phyloP scores from a whole-genome alignment of 2,329 filamentous ascomycete species.

The Claviceps digitariae region DNA sequence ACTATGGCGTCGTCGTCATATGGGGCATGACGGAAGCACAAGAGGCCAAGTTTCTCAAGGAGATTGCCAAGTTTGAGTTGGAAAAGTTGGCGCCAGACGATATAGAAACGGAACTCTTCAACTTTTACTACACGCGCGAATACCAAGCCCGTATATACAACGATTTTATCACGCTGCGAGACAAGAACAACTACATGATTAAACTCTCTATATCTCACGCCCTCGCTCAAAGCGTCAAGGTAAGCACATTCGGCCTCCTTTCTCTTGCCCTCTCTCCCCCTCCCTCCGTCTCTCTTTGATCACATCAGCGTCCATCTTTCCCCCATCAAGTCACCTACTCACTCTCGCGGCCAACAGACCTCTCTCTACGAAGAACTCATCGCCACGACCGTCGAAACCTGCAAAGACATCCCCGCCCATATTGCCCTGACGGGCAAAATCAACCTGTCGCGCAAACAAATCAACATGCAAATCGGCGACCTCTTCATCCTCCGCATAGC shows the following conservation, averaged over 20 bases:
- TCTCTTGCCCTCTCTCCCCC: no score
- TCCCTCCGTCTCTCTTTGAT: neutral
- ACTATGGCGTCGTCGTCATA: constrained; percentile 94
- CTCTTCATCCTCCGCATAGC: constrained; percentile 96
- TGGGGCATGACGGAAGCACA: constrained; percentile 94
- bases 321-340: constrained; percentile 7
- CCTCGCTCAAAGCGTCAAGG: constrained; percentile 88
- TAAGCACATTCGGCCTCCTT: constrained; percentile 16
- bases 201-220: constrained; percentile 95
- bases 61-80: constrained; percentile 85
- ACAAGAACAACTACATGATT: constrained; percentile 96
- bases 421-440: constrained; percentile 91
- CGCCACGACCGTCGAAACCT: constrained; percentile 82
- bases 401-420: constrained; percentile 83
- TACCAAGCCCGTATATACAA: constrained; percentile 99
- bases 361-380: constrained; percentile 94
- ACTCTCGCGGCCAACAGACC: constrained; percentile 39
- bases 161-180: constrained; percentile 89
- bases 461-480: constrained; percentile 99
- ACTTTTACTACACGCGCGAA: constrained; percentile 97
- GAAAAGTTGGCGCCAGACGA: constrained; percentile 83
- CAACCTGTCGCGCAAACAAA: constrained; percentile 71
- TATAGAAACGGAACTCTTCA: constrained; percentile 93
- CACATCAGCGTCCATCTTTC: neutral
- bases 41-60: constrained; percentile 82